A percentile compares a stretch with the other conserved stretches of the same genome.
Conservation (phyloP, 225 moss, liverwort and hornwort genomes). For the Rhytidiadelphus loreus region DNA sequence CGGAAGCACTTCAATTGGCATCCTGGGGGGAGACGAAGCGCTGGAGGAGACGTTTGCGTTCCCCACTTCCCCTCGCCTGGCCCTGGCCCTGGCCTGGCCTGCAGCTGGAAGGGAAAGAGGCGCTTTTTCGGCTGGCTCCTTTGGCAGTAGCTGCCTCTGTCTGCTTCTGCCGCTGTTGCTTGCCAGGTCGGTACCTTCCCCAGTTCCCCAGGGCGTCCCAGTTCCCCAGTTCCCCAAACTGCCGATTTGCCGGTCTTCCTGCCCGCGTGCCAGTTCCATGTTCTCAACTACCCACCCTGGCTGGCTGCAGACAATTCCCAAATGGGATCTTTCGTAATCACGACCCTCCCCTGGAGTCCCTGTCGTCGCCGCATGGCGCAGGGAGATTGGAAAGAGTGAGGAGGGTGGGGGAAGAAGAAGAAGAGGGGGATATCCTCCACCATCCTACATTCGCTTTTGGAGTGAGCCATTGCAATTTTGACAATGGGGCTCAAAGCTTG, state of each 20-base stretch:
- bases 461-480: not conserved
- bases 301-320: not conserved
- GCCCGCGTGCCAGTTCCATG: not conserved
- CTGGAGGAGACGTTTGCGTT: not conserved
- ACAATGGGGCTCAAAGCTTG: not conserved
- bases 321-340: not conserved
- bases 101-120: not conserved
- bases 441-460: not conserved
- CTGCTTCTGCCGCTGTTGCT: not conserved
- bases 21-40: not conserved
- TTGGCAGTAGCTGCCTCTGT: not conserved
- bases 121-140: not conserved
- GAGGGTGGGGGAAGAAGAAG: too few species aligned
- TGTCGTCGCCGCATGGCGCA: not conserved
- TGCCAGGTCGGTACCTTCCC: not conserved
- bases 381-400: not conserved
- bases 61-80: too few species aligned
- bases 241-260: not conserved
- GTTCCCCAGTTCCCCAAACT: not conserved
- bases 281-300: not conserved
- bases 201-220: not conserved
- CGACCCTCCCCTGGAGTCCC: not conserved
- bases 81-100: not conserved
- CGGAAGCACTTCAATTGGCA: not conserved
- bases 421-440: not conserved